Evolutionary conservation across 2,329 filamentous ascomycete species (phyloP).

Genomic region (Pestalotiopsis sp.): DNA sequence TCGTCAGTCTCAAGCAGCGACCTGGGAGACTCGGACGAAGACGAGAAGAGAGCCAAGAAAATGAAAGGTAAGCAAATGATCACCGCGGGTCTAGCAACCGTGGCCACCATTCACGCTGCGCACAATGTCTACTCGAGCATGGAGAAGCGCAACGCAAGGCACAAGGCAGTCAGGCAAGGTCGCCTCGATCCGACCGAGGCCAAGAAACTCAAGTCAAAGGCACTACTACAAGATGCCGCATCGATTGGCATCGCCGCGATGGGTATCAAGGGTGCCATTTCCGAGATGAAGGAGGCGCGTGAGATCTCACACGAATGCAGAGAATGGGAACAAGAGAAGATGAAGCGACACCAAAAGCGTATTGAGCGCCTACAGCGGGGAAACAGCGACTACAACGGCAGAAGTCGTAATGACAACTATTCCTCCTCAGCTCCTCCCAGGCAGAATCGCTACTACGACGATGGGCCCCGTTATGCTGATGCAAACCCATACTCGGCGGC

Average conservation of each 20-base stretch:
- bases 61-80: slow-evolving; percentile 65
- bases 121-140: slow-evolving; percentile 61
- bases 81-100: slow-evolving; percentile 56
- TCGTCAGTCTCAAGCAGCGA: slow-evolving; percentile 55
- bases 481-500: slow-evolving; percentile 47
- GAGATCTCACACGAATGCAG: slow-evolving; percentile 50
- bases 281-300: slow-evolving; percentile 57
- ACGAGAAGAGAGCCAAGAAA: slow-evolving; percentile 55
- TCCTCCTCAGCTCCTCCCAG: slow-evolving; percentile 41
- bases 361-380: slow-evolving; percentile 36
- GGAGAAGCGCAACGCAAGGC: slow-evolving; percentile 55
- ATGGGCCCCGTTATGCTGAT: slow-evolving; percentile 48
- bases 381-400: slow-evolving; percentile 31
- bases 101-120: slow-evolving; percentile 62
- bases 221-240: slow-evolving; percentile 59
- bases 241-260: slow-evolving; percentile 59
- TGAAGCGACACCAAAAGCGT: slow-evolving; percentile 50
- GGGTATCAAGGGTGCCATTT: slow-evolving; percentile 58
- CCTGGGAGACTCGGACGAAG: slow-evolving; percentile 59
- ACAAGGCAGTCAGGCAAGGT: slow-evolving; percentile 56
- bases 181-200: slow-evolving; percentile 52
- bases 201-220: slow-evolving; percentile 58
- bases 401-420: slow-evolving; percentile 47
- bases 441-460: slow-evolving; percentile 40
- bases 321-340: slow-evolving; percentile 52